Base-by-base conservation (phyloP, 495 filamentous ascomycete species). In the Staphylotrichum tortipilum region DNA sequence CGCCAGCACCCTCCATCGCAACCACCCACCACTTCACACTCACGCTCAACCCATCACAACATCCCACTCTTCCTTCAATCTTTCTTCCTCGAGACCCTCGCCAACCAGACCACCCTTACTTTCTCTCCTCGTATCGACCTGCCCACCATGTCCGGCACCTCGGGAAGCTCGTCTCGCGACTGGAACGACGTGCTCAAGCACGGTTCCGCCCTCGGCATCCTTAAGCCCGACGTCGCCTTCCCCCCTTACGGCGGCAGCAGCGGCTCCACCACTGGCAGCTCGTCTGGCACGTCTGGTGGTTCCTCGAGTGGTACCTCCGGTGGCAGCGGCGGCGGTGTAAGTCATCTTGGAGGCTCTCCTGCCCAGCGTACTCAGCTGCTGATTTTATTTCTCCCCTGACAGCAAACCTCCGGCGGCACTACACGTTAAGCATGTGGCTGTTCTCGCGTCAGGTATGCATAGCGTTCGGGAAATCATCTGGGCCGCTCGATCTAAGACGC, bases 171-270 rank as follows among this genome's bases (percentile, higher is more conserved):
- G 24, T 33, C 42, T 33, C 42, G 42, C 29, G 39, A 54, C 46
- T 54, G 52, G 52, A 33, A 54, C n/a, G 52, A 54, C 18, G 8
- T 54, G 7, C 52, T 54, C 31, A 54, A 54, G 35, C 52, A 50
- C 34, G 41, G 45, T 7, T 54, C 52, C 4, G 52, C 52, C 8
- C 33, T 54, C 9, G 15, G 52, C 35, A 54, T 54, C 35, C 24
- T 54, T 34, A 54, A 45, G 41, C 46, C 52, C n/a, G 52, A 54
- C 23, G 45, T 54, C 15, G 51, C 44, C 51, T 53, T 53, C 28
- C 36, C 38, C 15, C 26, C 40, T 0, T 45, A 39, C 18, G 44
- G 50, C 18, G 44, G 44, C n/a, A 34, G 52, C 18, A 37, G 44
- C n/a, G 26, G 52, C n/a, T 46, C 46, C 26, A 42, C 31, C 34